Evolutionary conservation across 352 stramenopile species (phyloP).

Genomic region (Globisporangium perplexum): DNA sequence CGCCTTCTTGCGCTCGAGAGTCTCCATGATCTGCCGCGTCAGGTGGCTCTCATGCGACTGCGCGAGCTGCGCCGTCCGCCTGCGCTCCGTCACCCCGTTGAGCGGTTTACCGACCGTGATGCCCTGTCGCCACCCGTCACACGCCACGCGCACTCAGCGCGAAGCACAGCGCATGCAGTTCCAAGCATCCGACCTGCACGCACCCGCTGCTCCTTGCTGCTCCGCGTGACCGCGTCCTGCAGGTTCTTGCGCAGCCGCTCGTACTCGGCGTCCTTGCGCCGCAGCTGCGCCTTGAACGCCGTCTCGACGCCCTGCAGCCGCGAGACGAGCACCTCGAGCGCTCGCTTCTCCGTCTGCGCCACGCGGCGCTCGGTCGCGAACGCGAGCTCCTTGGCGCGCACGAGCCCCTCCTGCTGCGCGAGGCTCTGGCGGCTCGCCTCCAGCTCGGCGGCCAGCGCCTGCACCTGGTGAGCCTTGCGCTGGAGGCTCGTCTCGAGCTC

Average conservation of each 20-base stretch:
- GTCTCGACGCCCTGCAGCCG: constrained; percentile 68
- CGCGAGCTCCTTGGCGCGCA: constrained; percentile 55
- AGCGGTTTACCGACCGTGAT: constrained; percentile 39
- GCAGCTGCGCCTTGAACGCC: constrained; percentile 65
- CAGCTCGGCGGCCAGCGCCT: constrained; percentile 37
- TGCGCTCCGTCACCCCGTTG: constrained; percentile 33
- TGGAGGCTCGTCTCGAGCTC: constrained; percentile 44
- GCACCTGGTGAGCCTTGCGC: constrained; percentile 39
- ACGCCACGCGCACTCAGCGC: too few species aligned
- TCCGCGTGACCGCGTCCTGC: constrained; percentile 43
- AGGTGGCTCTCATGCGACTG: constrained; percentile 57
- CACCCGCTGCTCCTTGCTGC: constrained; percentile 56
- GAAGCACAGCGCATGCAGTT: too few species aligned
- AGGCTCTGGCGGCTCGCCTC: constrained; percentile 41
- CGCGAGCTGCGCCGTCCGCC: constrained; percentile 19
- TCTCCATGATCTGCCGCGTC: constrained; percentile 55
- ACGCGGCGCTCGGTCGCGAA: constrained; percentile 39
- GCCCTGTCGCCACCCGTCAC: constrained; percentile 16
- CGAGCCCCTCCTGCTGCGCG: constrained; percentile 55
- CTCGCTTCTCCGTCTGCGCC: constrained; percentile 58
- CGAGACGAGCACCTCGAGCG: constrained; percentile 45
- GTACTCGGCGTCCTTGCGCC: constrained; percentile 72
- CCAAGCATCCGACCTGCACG: too few species aligned
- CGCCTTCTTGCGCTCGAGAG: constrained; percentile 52
- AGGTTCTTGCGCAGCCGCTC: constrained; percentile 64